Evolutionary conservation across 371 early-diverging fungal genomes (phyloP).

Genomic region (Modicella reniformis): DNA sequence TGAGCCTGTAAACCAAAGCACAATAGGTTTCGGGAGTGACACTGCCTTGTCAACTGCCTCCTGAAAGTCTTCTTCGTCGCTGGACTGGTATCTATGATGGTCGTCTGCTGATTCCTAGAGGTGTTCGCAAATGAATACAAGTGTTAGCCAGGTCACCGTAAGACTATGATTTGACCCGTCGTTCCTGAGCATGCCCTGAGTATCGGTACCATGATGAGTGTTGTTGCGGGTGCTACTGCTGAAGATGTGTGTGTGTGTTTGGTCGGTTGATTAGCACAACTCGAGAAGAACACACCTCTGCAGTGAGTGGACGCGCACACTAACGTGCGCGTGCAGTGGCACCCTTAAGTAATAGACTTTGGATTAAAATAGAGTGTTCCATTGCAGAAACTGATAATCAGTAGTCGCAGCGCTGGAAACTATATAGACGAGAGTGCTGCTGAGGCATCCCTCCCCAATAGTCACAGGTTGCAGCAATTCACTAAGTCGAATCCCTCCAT

Average conservation of each 20-base stretch:
- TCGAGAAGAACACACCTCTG: no score
- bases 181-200: not conserved
- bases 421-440: no score
- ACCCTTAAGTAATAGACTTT: no score
- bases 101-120: slow-evolving; percentile 39
- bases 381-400: no score
- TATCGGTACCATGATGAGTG: not conserved
- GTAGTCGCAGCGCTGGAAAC: no score
- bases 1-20: slow-evolving; percentile 34
- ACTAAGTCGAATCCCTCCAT: no score
- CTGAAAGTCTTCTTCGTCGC: slow-evolving; percentile 54
- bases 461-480: no score
- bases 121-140: not conserved
- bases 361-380: no score
- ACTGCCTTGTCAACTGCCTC: slow-evolving; percentile 35
- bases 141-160: not conserved
- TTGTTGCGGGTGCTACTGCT: not conserved
- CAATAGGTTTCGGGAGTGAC: slow-evolving; percentile 40
- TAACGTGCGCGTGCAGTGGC: no score
- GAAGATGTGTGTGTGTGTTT: no score
- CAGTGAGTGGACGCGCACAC: no score
- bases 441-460: no score
- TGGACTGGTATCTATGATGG: slow-evolving; percentile 53
- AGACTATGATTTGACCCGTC: not conserved
- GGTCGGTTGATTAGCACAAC: not conserved